phyloP scores from a whole-genome alignment of 345 rosid species.

The Salix brachista region DNA sequence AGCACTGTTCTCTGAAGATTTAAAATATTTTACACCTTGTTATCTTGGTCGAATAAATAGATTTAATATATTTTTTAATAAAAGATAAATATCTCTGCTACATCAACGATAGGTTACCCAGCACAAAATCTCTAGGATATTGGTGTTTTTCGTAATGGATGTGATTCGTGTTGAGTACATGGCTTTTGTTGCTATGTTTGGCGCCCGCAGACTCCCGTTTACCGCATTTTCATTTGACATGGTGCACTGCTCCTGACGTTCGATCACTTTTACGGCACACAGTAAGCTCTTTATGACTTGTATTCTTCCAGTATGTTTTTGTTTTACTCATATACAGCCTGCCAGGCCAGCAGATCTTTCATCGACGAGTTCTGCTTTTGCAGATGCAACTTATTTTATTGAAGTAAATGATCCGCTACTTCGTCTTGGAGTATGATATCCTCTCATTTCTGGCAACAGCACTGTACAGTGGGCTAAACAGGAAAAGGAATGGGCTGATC shows the following conservation, averaged over 20 bases:
- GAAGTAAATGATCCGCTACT: constrained; percentile 80
- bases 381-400: constrained; percentile 89
- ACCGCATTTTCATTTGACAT: constrained; percentile 88
- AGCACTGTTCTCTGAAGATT: neutral
- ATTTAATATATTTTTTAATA: too few species aligned
- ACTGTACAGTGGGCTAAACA: constrained; percentile 97
- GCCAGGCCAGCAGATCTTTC: constrained; percentile 15
- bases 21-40: too few species aligned
- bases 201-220: constrained; percentile 95
- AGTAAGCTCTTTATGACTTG: constrained; percentile 51
- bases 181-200: constrained; percentile 97
- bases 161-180: too few species aligned
- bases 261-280: constrained; percentile 93
- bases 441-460: constrained; percentile 98
- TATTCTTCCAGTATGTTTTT: neutral
- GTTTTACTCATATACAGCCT: constrained; percentile 11
- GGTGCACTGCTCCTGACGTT: constrained; percentile 85
- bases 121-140: too few species aligned
- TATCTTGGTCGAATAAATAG: too few species aligned
- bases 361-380: constrained; percentile 24
- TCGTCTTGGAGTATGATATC: constrained; percentile 78
- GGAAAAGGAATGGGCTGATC: constrained; percentile 98
- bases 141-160: too few species aligned
- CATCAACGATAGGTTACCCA: too few species aligned
- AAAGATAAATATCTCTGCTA: too few species aligned